phyloP scores from a whole-genome alignment of 176 grass and related monocot genomes.

The Zea luxurians region DNA sequence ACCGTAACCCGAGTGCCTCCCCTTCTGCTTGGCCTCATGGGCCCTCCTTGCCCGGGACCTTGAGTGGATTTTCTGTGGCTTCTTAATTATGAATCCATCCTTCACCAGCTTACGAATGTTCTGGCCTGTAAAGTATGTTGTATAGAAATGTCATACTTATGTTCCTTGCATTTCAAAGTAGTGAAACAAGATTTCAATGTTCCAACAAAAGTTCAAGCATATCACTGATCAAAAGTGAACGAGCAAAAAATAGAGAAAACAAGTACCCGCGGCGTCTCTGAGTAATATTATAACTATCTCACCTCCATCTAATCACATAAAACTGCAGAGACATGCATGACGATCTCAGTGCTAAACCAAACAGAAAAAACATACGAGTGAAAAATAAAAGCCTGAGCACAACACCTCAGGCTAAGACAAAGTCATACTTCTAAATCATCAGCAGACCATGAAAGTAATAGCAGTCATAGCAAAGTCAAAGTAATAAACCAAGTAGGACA shows the following conservation, averaged over 20 bases:
- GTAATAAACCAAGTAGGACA: neutral
- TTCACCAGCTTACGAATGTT: slow-evolving; percentile 19
- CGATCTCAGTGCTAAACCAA: neutral
- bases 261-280: neutral
- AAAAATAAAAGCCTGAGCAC: neutral
- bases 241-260: neutral
- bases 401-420: neutral
- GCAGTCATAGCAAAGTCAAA: neutral
- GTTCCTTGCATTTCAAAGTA: too few species aligned
- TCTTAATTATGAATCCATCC: slow-evolving; percentile 31
- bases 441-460: neutral
- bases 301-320: neutral
- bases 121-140: neutral
- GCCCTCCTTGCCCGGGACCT: slow-evolving; percentile 30
- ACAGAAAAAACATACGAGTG: too few species aligned
- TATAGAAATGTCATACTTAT: neutral
- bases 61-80: slow-evolving; percentile 33
- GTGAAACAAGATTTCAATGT: neutral
- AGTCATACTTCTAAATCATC: neutral
- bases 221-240: neutral
- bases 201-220: neutral
- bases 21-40: slow-evolving; percentile 2
- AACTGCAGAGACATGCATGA: neutral
- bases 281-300: neutral
- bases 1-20: slow-evolving; percentile 2